Percentiles rank a stretch among this genome's conserved stretches.
These are phyloP conservation scores for Austroboletus rostrupii DNA, from an alignment of 1,284 basidiomycete genomes.

Conservation along the genomic window DNA sequence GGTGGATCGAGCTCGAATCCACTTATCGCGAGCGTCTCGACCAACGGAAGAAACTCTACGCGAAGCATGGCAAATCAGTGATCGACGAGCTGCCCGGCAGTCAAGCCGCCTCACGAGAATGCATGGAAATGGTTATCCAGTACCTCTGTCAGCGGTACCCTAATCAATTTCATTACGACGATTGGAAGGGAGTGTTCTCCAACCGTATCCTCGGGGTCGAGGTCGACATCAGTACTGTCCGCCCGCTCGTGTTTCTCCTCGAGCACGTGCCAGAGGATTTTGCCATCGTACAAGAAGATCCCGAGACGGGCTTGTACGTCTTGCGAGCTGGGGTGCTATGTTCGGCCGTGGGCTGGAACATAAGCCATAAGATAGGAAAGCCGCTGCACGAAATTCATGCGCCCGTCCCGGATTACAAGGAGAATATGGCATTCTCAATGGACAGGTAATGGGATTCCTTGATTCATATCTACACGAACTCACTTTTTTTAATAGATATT, in stretches of 20 bases:
- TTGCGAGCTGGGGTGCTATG: constrained; percentile 41
- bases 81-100: constrained; percentile 40
- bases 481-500: constrained; percentile 33
- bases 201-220: constrained; percentile 40
- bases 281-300: constrained; percentile 38
- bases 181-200: constrained; percentile 33
- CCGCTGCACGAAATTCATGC: constrained; percentile 43
- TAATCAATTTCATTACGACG: constrained; percentile 38
- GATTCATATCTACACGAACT: constrained; percentile 1
- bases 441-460: constrained; percentile 36
- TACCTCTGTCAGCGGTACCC: constrained; percentile 48
- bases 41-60: constrained; percentile 39
- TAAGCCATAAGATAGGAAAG: constrained; percentile 43
- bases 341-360: constrained; percentile 48
- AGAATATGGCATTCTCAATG: constrained; percentile 46
- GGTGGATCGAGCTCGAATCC: constrained; percentile 51
- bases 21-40: constrained; percentile 42
- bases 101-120: constrained; percentile 40
- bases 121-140: constrained; percentile 48
- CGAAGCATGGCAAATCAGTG: constrained; percentile 35
- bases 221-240: constrained; percentile 25
- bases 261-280: constrained; percentile 52
- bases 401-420: constrained; percentile 46
- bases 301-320: constrained; percentile 39
- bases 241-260: constrained; percentile 42